Evolutionary conservation across 352 stramenopile genomes (phyloP).

Genomic region (Sclerospora graminicola): DNA sequence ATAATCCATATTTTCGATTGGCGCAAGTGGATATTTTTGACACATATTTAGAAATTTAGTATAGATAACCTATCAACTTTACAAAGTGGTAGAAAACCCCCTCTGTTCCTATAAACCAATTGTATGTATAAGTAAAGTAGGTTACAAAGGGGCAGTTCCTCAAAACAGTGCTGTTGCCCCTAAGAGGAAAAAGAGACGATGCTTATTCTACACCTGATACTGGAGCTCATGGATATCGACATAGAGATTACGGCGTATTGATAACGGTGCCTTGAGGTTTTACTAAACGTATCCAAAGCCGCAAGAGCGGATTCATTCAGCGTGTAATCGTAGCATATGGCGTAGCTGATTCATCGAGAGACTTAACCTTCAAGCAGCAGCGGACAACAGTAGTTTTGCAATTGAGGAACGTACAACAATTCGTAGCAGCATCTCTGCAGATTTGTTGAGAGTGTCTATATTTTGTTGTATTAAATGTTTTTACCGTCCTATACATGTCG

Average conservation of each 20-base stretch:
- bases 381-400: conserved; percentile 21
- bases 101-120: no score
- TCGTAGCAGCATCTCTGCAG: conserved; percentile 26
- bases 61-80: no score
- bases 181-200: no score
- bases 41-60: no score
- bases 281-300: conserved; percentile 21
- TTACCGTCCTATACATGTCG: not conserved
- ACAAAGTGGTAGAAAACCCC: no score
- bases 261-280: conserved; percentile 13
- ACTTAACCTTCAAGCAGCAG: conserved; percentile 41
- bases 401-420: conserved; percentile 36
- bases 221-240: conserved; percentile 5
- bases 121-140: no score
- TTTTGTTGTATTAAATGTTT: not conserved
- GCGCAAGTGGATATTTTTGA: no score
- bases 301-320: conserved; percentile 64
- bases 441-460: conserved; percentile 14
- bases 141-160: no score
- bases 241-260: conserved; percentile 15
- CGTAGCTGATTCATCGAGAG: conserved; percentile 36
- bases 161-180: no score
- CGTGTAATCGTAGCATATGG: conserved; percentile 38
- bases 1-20: no score
- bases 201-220: not conserved